Evolutionary conservation across 2,329 filamentous ascomycete species (phyloP).

Genomic region (Aspergillus cejpii): DNA sequence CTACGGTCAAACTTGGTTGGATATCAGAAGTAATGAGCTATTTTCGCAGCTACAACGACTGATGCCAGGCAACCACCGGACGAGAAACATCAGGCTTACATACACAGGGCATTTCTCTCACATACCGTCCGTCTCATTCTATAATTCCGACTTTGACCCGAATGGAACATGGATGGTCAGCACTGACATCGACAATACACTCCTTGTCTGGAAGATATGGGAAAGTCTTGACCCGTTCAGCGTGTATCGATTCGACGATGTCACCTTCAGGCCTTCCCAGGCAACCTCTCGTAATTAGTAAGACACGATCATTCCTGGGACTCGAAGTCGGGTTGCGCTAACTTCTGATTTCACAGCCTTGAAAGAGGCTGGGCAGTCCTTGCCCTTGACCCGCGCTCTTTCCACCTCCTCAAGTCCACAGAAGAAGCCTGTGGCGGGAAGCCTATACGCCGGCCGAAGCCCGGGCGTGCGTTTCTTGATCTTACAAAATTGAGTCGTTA

Average conservation of each 20-base stretch:
- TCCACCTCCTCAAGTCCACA: conserved; percentile 31
- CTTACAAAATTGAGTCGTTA: conserved; percentile 23
- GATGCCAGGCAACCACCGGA: conserved; percentile 30
- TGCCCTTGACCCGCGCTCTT: conserved; percentile 41
- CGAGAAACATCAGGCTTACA: conserved; percentile 39
- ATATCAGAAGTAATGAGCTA: conserved; percentile 21
- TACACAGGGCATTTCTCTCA: conserved; percentile 45
- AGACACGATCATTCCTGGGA: conserved; percentile 1
- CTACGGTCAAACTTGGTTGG: conserved; percentile 31
- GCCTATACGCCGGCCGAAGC: conserved; percentile 16
- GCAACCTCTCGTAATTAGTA: conserved; percentile 25
- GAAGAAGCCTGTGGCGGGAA: conserved; percentile 39
- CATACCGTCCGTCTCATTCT: conserved; percentile 54
- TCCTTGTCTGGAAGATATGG: conserved; percentile 48
- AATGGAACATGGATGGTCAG: conserved; percentile 52
- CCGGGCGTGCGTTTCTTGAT: conserved; percentile 23
- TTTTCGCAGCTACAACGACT: conserved; percentile 25
- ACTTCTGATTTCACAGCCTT: conserved; percentile 8
- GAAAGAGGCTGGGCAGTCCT: conserved; percentile 43
- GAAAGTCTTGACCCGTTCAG: conserved; percentile 26
- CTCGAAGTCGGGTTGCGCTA: not conserved
- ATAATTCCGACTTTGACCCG: conserved; percentile 52
- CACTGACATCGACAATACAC: conserved; percentile 49
- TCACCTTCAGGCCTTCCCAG: conserved; percentile 16
- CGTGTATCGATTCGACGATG: conserved; percentile 27